These are phyloP conservation scores for Cyberlindnera xishuangbannaensis DNA, from an alignment of 805 yeast genomes.

Conservation along the genomic window DNA sequence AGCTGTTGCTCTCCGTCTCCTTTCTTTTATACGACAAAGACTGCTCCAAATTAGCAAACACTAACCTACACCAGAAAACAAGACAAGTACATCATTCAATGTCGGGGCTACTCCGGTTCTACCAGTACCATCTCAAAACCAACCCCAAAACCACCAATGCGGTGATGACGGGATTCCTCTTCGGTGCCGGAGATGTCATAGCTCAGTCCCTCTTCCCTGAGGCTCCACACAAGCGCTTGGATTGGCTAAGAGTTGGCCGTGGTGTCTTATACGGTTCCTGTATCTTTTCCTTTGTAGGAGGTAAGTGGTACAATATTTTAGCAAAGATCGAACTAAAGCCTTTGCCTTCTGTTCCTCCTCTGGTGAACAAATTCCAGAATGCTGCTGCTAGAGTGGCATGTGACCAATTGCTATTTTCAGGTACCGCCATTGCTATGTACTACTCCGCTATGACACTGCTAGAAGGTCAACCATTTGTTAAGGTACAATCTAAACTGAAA, in stretches of 20 bases:
- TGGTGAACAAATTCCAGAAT: slow-evolving; percentile 26
- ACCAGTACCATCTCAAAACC: slow-evolving; percentile 26
- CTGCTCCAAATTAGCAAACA: too few species aligned
- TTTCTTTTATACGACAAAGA: too few species aligned
- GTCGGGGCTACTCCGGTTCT: slow-evolving; percentile 13
- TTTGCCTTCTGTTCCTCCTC: slow-evolving; percentile 10
- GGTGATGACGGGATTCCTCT: slow-evolving; percentile 50
- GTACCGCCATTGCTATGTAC: slow-evolving; percentile 69
- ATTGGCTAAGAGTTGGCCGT: slow-evolving; percentile 50
- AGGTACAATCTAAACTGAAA: slow-evolving; percentile 37
- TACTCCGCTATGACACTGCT: slow-evolving; percentile 60
- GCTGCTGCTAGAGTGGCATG: slow-evolving; percentile 47
- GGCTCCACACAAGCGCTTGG: slow-evolving; percentile 29
- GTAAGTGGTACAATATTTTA: slow-evolving; percentile 59
- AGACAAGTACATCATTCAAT: neutral
- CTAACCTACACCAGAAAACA: neutral
- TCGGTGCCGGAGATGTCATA: slow-evolving; percentile 69
- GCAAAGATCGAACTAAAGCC: slow-evolving; percentile 38
- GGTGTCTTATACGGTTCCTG: slow-evolving; percentile 67
- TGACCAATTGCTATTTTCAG: slow-evolving; percentile 78
- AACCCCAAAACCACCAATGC: slow-evolving; percentile 52
- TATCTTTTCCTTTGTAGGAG: slow-evolving; percentile 72
- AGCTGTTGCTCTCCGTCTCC: too few species aligned
- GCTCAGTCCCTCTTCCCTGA: slow-evolving; percentile 56
- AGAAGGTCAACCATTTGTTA: slow-evolving; percentile 44